phyloP scores from a whole-genome alignment of 192 early-diverging fungal genomes.

The Haplosporangium gracile region DNA sequence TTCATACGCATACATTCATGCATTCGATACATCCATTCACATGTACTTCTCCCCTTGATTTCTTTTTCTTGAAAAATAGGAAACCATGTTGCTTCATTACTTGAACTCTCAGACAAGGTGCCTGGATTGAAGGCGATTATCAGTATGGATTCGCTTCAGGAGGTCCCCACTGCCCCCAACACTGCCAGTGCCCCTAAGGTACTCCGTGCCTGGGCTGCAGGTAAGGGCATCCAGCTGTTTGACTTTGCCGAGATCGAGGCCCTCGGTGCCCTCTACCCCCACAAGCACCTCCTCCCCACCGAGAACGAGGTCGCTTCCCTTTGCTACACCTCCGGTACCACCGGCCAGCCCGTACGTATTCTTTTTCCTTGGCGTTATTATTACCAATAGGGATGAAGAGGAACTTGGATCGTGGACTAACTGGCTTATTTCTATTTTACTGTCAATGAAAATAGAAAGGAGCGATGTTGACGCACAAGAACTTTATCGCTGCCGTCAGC shows the following conservation, averaged over 20 bases:
- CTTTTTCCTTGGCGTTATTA: neutral
- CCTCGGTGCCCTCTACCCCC: constrained; percentile 66
- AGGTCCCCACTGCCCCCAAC: constrained; percentile 27
- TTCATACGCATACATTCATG: too few relatives aligned
- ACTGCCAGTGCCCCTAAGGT: constrained; percentile 15
- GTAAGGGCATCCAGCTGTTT: constrained; percentile 67
- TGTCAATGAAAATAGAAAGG: constrained; percentile 38
- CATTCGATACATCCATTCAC: neutral
- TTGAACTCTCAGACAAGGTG: constrained; percentile 56
- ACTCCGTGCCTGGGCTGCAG: constrained; percentile 68
- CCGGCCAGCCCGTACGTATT: constrained; percentile 75
- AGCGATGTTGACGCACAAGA: constrained; percentile 89
- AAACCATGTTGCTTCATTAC: constrained; percentile 14
- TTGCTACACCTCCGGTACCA: constrained; percentile 91
- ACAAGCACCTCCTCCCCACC: constrained; percentile 67
- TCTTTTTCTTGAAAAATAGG: neutral
- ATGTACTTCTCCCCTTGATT: neutral
- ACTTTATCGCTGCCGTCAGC: constrained; percentile 69
- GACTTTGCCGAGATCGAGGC: constrained; percentile 71
- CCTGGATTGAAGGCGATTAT: constrained; percentile 79
- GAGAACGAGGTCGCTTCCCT: constrained; percentile 75
- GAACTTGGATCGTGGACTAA: neutral
- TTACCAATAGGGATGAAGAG: neutral
- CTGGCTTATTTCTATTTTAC: neutral
- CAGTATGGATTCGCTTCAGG: constrained; percentile 76